Evolutionary conservation across 2,329 filamentous ascomycete genomes (phyloP), one percentile per base, ranked within the genome.

Genomic region (Aspergillus thermomutatus): DNA sequence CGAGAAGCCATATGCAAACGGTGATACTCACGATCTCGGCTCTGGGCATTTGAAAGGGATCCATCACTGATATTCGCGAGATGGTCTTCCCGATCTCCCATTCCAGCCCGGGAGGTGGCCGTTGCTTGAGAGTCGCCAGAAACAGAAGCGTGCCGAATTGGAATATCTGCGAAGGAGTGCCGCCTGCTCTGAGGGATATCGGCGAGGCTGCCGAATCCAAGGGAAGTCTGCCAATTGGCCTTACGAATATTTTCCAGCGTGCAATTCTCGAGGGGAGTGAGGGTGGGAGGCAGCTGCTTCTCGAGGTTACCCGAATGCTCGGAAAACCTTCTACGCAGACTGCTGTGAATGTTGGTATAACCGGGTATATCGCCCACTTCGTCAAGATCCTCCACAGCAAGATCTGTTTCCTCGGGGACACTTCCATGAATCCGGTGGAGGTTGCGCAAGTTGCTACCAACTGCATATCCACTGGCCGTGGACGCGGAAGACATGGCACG

Each of bases 121-220:
- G 61, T 53, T 21, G 61, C 57, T 50, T 73, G 65, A 26, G 67
- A 53, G 46, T 76, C 71, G 64, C 71, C 63, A 58, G 72, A 66
- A 50, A 79, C 69, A 10, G 79, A 80, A 27, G 68, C 66, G 52
- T 80, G 76, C 45, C 79, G 73, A 37, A 78, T 76, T 10, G 79
- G 77, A 46, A 81, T 76, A 59, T 81, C 79, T 27, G 79, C 79
- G 57, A 81, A 80, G 17, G 79, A 81, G 64, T 81, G 79, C 21
- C 79, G 77, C 40, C 79, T 77, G 60, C 79, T 81, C 60, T 81
- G 79, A 28, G 79, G 74, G 25, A 75, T 68, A 58, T 80, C 79
- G 34, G 71, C 65, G 46, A 78, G 68, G 53, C 76, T 69, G 26
- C 77, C 76, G 63, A 81, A 81, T 11, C 77, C 78, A 27, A 80